Evolutionary conservation across 2,329 filamentous ascomycete genomes (phyloP).

Genomic region (Fusarium floridanum): DNA sequence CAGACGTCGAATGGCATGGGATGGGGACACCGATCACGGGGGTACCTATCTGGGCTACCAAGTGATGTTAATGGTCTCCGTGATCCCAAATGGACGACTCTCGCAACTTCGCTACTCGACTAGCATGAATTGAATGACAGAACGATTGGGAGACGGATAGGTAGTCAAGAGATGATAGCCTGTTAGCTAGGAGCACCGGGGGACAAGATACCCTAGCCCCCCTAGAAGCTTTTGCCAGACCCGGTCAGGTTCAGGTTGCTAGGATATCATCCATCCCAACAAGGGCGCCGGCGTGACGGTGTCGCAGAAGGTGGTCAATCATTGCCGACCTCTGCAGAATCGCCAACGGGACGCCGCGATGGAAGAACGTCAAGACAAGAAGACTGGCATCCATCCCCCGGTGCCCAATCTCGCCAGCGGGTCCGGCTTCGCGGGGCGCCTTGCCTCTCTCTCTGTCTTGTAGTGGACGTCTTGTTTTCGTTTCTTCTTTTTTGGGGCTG

Average conservation of each 20-base stretch:
- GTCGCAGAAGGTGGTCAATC: conserved; percentile 30
- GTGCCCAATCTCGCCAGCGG: conserved; percentile 37
- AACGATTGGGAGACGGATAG: conserved; percentile 36
- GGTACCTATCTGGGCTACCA: conserved; percentile 18
- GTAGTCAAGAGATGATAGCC: conserved; percentile 29
- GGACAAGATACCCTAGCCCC: conserved; percentile 34
- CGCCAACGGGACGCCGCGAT: conserved; percentile 6
- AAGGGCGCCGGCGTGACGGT: conserved; percentile 26
- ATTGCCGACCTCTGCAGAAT: conserved; percentile 15
- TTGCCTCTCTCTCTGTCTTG: background rate
- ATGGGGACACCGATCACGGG: conserved; percentile 40
- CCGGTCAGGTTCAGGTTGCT: conserved; percentile 14
- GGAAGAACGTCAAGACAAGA: conserved; percentile 2
- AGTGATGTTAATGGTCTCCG: conserved; percentile 28
- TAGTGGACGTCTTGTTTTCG: conserved; percentile 14
- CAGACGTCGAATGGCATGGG: conserved; percentile 35
- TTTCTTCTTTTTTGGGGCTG: conserved; percentile 30
- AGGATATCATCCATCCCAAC: conserved; percentile 6
- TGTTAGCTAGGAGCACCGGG: conserved; percentile 28
- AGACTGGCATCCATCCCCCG: conserved; percentile 25
- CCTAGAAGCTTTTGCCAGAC: conserved; percentile 28
- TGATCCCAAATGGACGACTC: conserved; percentile 31
- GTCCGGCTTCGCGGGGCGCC: conserved; percentile 10
- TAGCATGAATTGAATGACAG: conserved; percentile 34
- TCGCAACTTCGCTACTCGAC: conserved; percentile 23